Base-by-base conservation (phyloP, 1,284 basidiomycete genomes). In the Melampsora larici-populina region DNA sequence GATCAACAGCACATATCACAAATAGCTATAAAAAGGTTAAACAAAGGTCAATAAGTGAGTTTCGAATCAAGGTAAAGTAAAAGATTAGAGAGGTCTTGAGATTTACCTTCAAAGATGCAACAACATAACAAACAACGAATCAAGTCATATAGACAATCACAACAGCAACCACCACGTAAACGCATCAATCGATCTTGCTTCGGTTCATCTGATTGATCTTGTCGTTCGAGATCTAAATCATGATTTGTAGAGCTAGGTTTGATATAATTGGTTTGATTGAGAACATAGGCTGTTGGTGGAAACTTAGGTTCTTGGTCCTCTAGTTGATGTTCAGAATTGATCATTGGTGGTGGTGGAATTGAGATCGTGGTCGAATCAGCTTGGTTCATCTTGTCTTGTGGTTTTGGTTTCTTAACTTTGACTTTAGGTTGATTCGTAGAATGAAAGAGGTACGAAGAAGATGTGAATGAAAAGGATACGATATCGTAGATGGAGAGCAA, bases 101-200 rank as follows among this genome's bases (percentile, higher is more conserved):
- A 46, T 46, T 21, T 18, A 74, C 72, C 72, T 74, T 74, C 72
- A 33, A 74, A 74, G 46, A 74, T 67, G 49, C 72, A 74, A 33
- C 72, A 74, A 40, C 72, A 74, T 49, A 74, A 58, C 26, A 74
- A 51, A 66, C 72, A 74, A 11, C 72, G 48, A 11, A 74, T 58
- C 1, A 74, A n/a, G 64, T 74, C 72, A 49, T 74, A 74, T 36
- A 74, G 72, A 66, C 72, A 74, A 40, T 74, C 72, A 29, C 72
- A 74, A 36, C 71, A 74, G 26, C 72, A 74, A 21, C 72, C 72
- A 13, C 72, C 72, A 49, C 64, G 48, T 15, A 74, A 64, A n/a
- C 72, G 72, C 31, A 74, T n/a, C n/a, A 58, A 29, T 29, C 55
- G 21, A 29, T 58, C 18, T n/a, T 58, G 6, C 13, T 58, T 58